phyloP scores from a whole-genome alignment of 495 filamentous ascomycete genomes.

The Podospora appendiculata region DNA sequence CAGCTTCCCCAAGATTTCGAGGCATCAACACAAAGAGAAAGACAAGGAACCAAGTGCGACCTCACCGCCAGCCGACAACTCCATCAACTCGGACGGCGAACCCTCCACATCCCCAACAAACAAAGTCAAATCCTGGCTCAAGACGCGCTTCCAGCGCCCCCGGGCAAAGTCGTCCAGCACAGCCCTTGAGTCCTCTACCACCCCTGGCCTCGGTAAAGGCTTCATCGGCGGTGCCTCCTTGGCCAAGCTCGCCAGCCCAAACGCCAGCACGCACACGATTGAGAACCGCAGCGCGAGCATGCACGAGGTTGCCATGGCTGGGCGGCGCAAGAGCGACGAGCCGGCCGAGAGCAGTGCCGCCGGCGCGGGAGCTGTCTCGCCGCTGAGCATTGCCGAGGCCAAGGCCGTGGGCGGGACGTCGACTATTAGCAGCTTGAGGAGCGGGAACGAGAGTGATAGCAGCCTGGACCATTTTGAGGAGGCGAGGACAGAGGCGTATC shows the following conservation, averaged over 20 bases:
- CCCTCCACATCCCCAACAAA: constrained; percentile 16
- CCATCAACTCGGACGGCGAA: constrained; percentile 4
- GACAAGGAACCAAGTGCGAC: not conserved
- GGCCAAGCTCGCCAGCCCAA: constrained; percentile 23
- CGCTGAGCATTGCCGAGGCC: not conserved
- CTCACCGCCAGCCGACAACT: not conserved
- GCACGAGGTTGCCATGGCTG: constrained; percentile 46
- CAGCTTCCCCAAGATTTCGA: constrained; percentile 12
- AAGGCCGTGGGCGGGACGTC: not conserved
- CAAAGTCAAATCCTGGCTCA: constrained; percentile 55
- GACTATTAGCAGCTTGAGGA: constrained; percentile 12
- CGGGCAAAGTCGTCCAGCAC: constrained; percentile 17
- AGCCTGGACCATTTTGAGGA: constrained; percentile 17
- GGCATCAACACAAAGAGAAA: constrained; percentile 3
- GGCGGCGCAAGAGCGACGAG: constrained; percentile 13
- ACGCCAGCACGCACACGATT: constrained; percentile 23
- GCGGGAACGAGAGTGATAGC: constrained; percentile 5
- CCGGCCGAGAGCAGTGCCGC: constrained; percentile 8
- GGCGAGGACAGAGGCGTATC: constrained; percentile 6
- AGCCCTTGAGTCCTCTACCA: not conserved
- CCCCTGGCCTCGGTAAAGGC: constrained; percentile 9
- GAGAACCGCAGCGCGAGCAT: constrained; percentile 30
- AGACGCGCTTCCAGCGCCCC: constrained; percentile 41
- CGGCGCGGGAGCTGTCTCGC: not conserved
- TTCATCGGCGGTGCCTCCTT: constrained; percentile 44